Evolutionary conservation across 1,284 basidiomycete genomes (phyloP), one percentile per base, ranked within the genome.

Genomic region (Mycosarcoma mackinlayi): DNA sequence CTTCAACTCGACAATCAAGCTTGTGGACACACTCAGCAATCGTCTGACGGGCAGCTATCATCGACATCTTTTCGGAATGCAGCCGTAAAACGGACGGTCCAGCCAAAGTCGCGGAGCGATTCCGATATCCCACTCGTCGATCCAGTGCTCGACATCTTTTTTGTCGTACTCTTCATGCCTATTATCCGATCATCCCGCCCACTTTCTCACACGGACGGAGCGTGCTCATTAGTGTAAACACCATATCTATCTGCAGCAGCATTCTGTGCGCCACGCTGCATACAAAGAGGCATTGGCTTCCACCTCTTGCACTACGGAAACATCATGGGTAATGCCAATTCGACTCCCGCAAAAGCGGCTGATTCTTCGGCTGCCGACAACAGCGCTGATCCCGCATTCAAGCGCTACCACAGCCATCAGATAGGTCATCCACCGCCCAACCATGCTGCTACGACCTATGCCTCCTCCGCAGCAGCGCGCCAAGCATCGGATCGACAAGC

Each of bases 271-370:
- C n/a, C n/a, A n/a, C n/a, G n/a, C n/a, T n/a, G n/a, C n/a, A n/a
- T n/a, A n/a, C n/a, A n/a, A n/a, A n/a, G n/a, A n/a, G n/a, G n/a
- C n/a, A n/a, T n/a, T n/a, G n/a, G n/a, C n/a, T n/a, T n/a, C n/a
- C n/a, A n/a, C n/a, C n/a, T n/a, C n/a, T n/a, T n/a, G n/a, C n/a
- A n/a, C n/a, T n/a, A n/a, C n/a, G n/a, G n/a, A n/a, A n/a, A 42
- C 16, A 47, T 3, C 3, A 71, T 71, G 68, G 68, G 68, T 21
- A 71, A 71, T 39, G 49, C 61, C 34, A 71, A 71, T 24, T 71
- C 68, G 6, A 51, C 53, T 1, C 49, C 67, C 40, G 39, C 38
- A 31, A 71, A 62, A 21, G 33, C 33, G 7, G 62, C 30, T 35
- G 58, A 67, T 14, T 33, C 30, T 14, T 35, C 45, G 3, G 45